These are phyloP conservation scores for Spathaspora sp. DNA, from an alignment of 1,139 yeast genomes.

Conservation along the genomic window DNA sequence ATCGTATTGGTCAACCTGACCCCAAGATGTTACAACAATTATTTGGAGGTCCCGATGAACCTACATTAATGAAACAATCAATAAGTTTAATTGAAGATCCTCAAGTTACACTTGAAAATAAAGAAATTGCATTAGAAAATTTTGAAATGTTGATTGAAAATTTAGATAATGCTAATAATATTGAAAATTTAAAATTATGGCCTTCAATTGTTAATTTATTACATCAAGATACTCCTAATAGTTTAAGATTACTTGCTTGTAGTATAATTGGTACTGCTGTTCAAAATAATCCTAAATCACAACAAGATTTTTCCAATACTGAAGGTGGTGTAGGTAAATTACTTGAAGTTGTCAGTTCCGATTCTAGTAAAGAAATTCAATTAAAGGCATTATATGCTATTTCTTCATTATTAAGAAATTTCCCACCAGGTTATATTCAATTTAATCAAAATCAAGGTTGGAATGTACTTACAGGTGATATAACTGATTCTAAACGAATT, in stretches of 20 bases:
- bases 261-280: slow-evolving; percentile 88
- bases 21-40: slow-evolving; percentile 74
- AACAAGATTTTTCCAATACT: slow-evolving; percentile 58
- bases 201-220: slow-evolving; percentile 57
- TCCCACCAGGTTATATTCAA: slow-evolving; percentile 49
- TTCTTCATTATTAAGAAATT: slow-evolving; percentile 74
- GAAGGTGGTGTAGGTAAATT: slow-evolving; percentile 49
- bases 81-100: slow-evolving; percentile 61
- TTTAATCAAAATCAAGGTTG: slow-evolving; percentile 70
- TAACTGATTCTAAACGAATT: slow-evolving; percentile 37
- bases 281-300: slow-evolving; percentile 81
- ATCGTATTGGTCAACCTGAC: slow-evolving; percentile 67
- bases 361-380: slow-evolving; percentile 37
- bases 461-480: slow-evolving; percentile 29
- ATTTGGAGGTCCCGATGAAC: slow-evolving; percentile 85
- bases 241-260: slow-evolving; percentile 58
- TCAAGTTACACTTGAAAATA: slow-evolving; percentile 62
- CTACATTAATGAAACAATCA: slow-evolving; percentile 77
- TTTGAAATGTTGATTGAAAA: slow-evolving; percentile 94
- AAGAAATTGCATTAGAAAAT: slow-evolving; percentile 80
- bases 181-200: slow-evolving; percentile 85
- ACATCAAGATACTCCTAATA: slow-evolving; percentile 33
- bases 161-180: slow-evolving; percentile 90
- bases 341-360: slow-evolving; percentile 33
- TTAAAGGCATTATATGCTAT: slow-evolving; percentile 76